Conservation (phyloP, 2,329 filamentous ascomycete species). For the Talaromyces sp. region DNA sequence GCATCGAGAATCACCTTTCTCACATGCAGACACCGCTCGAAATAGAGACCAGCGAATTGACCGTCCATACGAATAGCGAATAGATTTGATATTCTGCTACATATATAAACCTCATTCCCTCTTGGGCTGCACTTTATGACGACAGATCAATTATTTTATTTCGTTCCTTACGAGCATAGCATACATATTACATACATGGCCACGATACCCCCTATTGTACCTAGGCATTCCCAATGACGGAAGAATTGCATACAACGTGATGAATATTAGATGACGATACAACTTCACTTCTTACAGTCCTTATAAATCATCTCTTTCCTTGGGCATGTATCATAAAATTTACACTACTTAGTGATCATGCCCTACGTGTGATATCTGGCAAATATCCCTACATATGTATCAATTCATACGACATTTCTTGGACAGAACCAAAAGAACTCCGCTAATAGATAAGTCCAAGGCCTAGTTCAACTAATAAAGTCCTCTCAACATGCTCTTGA, state of each 20-base stretch:
- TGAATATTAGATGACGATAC: background rate
- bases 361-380: too few relatives aligned
- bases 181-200: background rate
- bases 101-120: background rate
- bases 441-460: too few relatives aligned
- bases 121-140: background rate
- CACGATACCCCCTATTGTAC: slow-evolving; percentile 1
- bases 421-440: background rate
- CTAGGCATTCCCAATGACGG: too few relatives aligned
- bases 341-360: background rate
- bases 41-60: slow-evolving; percentile 23
- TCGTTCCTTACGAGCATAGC: slow-evolving; percentile 1
- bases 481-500: background rate
- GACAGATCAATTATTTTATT: background rate
- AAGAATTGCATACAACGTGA: background rate
- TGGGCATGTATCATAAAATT: too few relatives aligned
- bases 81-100: slow-evolving; percentile 6
- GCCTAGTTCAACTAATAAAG: background rate
- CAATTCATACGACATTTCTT: background rate
- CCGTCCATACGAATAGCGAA: slow-evolving; percentile 24
- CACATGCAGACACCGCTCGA: slow-evolving; percentile 24
- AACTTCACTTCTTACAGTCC: too few relatives aligned
- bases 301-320: too few relatives aligned
- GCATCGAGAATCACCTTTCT: slow-evolving; percentile 29
- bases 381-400: too few relatives aligned